phyloP scores from a whole-genome alignment of 1,284 basidiomycete species.

The Stereum hirsutum region DNA sequence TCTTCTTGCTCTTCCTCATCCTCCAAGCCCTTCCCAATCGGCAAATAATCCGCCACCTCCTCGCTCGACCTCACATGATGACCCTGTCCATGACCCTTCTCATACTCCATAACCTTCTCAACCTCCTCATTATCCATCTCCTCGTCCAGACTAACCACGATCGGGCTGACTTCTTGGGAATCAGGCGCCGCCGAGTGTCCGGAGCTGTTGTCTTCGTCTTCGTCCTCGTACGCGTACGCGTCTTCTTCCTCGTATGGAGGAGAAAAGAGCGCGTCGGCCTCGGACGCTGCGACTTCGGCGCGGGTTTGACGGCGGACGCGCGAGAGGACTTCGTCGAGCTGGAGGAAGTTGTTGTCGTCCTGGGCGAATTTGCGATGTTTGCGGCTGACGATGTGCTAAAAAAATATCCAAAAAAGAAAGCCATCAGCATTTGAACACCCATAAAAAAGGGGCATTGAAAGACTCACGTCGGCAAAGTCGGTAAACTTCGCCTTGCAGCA shows the following conservation, averaged over 20 bases:
- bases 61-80: constrained; percentile 7
- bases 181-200: constrained; percentile 4
- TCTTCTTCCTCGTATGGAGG: too few species aligned
- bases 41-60: constrained; percentile 12
- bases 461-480: constrained; percentile 75
- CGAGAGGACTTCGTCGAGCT: constrained; percentile 74
- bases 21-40: constrained; percentile 5
- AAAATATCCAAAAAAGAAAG: constrained; percentile 4
- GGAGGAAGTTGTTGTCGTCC: constrained; percentile 73
- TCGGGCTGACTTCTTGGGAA: too few species aligned
- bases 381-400: constrained; percentile 69
- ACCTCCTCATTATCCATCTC: too few species aligned
- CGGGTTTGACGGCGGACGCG: constrained; percentile 61
- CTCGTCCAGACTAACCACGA: neutral
- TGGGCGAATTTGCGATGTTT: constrained; percentile 85
- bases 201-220: constrained; percentile 1
- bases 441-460: constrained; percentile 1
- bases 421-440: constrained; percentile 1
- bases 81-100: neutral
- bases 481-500: constrained; percentile 90
- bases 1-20: constrained; percentile 8
- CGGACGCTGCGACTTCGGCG: constrained; percentile 5
- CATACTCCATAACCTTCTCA: too few species aligned
- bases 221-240: too few species aligned
- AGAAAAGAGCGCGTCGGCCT: constrained; percentile 1